Percentiles rank a stretch among this genome's conserved stretches.
Evolutionary conservation across 768 basidiomycete genomes (phyloP).

Genomic region (Hortiboletus campestris): DNA sequence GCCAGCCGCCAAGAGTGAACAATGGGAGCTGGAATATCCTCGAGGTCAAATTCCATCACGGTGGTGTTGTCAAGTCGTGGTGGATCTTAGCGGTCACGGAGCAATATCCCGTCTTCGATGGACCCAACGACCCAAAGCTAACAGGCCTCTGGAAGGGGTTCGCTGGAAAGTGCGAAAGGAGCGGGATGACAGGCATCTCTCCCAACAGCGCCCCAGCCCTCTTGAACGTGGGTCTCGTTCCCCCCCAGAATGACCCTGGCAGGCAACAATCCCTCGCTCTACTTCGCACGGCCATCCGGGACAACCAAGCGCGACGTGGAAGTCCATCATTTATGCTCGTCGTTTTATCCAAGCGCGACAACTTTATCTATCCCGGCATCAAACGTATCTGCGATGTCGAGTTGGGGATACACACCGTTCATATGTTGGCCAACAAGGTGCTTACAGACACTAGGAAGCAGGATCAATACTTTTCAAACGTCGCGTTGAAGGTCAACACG

Average conservation of each 20-base stretch:
- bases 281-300: constrained; percentile 43
- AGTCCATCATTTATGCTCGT: constrained; percentile 70
- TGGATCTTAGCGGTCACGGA: constrained; percentile 67
- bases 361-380: constrained; percentile 77
- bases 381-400: constrained; percentile 75
- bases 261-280: constrained; percentile 36
- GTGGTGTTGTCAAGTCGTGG: constrained; percentile 55
- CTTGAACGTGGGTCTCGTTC: constrained; percentile 19
- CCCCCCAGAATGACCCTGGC: constrained; percentile 30
- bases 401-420: constrained; percentile 74
- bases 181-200: constrained; percentile 65
- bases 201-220: constrained; percentile 40
- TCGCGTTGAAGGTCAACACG: constrained; percentile 78
- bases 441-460: constrained; percentile 53
- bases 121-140: constrained; percentile 35
- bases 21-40: constrained; percentile 79
- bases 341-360: constrained; percentile 63
- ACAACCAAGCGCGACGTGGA: constrained; percentile 20
- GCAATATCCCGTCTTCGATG: constrained; percentile 35
- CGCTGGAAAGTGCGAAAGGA: constrained; percentile 48
- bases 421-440: constrained; percentile 66
- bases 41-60: constrained; percentile 63
- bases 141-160: constrained; percentile 51
- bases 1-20: constrained; percentile 39
- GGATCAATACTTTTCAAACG: constrained; percentile 80